A percentile compares a stretch with the other conserved stretches of the same genome.
Conservation (phyloP, 2,329 filamentous ascomycete genomes). For the Knufia fluminis region DNA sequence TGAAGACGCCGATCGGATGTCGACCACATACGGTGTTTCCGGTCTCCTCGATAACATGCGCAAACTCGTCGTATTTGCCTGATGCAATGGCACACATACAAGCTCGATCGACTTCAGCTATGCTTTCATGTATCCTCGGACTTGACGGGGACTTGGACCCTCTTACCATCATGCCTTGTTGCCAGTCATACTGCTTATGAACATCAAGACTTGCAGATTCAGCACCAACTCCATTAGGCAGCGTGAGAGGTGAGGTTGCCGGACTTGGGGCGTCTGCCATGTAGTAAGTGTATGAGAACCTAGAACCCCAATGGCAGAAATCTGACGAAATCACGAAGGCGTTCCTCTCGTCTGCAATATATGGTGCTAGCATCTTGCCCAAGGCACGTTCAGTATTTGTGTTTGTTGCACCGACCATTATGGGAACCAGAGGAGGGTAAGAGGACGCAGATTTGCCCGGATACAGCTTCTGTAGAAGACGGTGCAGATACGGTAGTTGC, state of each 20-base stretch:
- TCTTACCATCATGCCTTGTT: constrained; percentile 15
- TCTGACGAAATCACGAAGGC: constrained; percentile 87
- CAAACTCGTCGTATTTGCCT: constrained; percentile 62
- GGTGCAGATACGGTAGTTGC: constrained; percentile 90
- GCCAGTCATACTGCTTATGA: constrained; percentile 19
- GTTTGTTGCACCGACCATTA: constrained; percentile 72
- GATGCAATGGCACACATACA: constrained; percentile 79
- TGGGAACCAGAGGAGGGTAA: constrained; percentile 70
- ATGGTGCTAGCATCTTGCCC: constrained; percentile 65
- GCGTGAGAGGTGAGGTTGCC: constrained; percentile 36
- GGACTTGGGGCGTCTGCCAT: constrained; percentile 41
- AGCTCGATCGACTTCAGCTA: constrained; percentile 65
- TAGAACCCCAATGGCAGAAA: constrained; percentile 89
- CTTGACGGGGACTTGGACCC: constrained; percentile 7
- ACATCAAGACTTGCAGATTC: constrained; percentile 22
- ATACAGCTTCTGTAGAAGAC: constrained; percentile 51
- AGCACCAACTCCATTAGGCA: constrained; percentile 22
- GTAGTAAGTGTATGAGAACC: constrained; percentile 80
- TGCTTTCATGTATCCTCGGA: constrained; percentile 70
- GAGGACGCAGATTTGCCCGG: constrained; percentile 41
- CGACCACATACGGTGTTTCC: constrained; percentile 89
- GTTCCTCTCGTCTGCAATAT: constrained; percentile 61
- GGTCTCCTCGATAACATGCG: constrained; percentile 59
- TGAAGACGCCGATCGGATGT: constrained; percentile 85
- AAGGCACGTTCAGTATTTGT: constrained; percentile 56